Base-by-base conservation (phyloP, 768 basidiomycete species). In the Hygrocybe coccinea region DNA sequence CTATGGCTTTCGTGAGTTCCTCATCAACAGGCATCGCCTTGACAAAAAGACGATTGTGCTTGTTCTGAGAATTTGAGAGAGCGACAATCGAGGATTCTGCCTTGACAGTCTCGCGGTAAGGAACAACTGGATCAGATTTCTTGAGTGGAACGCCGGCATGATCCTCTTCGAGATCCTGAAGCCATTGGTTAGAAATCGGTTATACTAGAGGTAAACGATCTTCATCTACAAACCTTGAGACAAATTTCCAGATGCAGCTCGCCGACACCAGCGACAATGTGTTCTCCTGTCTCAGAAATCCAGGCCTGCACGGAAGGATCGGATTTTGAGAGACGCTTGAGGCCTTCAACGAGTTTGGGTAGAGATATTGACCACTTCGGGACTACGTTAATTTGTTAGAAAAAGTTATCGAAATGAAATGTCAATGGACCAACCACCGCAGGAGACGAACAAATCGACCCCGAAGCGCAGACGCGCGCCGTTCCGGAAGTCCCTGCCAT, bases 321-420 rank as follows among this genome's bases (percentile, higher is more conserved):
- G 22, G 97, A 98, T 80, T 99, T 99, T 64, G 97, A 97, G 55
- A 99, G 84, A 81, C 97, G 97, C 80, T 99, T 99, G 65, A 99
- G 89, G 79, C 97, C 97, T 82, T 99, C 97, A 59, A 98, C 97
- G 62, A 99, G 89, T 79, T 99, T 99, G 69, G 97, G 97, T 99
- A 25, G 93, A 91, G 69, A 98, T 89, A 72, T 97, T 97, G 70
- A 99, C 87, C 3, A 95, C 92, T 68, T 95, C 94, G 4, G 95
- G 94, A 25, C 86, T 83, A 46, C 55, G 19, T 34, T 29, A 29
- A 29, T 29, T 29, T 4, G 29, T 29, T 29, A 29, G 29, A 29
- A 29, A 29, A 29, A 29, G 29, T 29, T 29, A 29, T 29, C 29
- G 8, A 8, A 29, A 29, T 29, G 19, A 41, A 11, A 11, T 41